Percentiles rank a stretch among this genome's conserved stretches.
These are phyloP conservation scores for Geotrichum candidum DNA, from an alignment of 1,139 yeast species.

Conservation along the genomic window DNA sequence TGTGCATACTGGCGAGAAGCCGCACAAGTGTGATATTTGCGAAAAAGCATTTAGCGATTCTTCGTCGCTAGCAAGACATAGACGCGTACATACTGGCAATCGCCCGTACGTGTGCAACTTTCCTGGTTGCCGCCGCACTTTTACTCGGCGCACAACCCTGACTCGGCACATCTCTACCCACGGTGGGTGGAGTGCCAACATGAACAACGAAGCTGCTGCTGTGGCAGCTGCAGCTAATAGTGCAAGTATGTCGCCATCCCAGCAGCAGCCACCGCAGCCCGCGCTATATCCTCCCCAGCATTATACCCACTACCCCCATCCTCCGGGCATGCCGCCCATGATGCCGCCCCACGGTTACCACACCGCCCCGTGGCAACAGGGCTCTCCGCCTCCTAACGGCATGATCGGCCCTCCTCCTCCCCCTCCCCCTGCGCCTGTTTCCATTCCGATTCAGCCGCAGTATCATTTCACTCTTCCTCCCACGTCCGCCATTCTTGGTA, in stretches of 20 bases:
- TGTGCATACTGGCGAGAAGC: slow-evolving; percentile 83
- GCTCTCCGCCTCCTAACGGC: background rate
- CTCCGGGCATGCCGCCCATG: background rate
- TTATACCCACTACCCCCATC: slow-evolving; percentile 4
- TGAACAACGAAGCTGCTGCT: slow-evolving; percentile 1
- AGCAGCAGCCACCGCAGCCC: slow-evolving; percentile 2
- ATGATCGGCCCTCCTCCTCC: slow-evolving; percentile 4
- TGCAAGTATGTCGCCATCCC: background rate
- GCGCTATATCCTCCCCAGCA: background rate
- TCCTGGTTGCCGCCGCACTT: slow-evolving; percentile 61
- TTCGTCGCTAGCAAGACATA: slow-evolving; percentile 39
- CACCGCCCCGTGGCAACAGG: slow-evolving; percentile 9
- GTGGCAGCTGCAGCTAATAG: background rate
- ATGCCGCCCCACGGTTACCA: slow-evolving; percentile 5
- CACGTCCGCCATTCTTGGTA: slow-evolving; percentile 12
- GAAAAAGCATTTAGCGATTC: slow-evolving; percentile 38
- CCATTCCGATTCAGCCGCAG: background rate
- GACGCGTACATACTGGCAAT: slow-evolving; percentile 40
- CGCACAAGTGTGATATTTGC: slow-evolving; percentile 37
- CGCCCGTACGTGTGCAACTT: slow-evolving; percentile 69
- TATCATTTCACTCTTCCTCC: slow-evolving; percentile 11
- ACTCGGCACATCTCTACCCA: slow-evolving; percentile 64
- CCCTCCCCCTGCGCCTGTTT: slow-evolving; percentile 9
- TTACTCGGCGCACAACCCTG: slow-evolving; percentile 62
- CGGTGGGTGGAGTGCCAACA: slow-evolving; percentile 26